These are phyloP conservation scores for Asterochloris sp. DNA, from an alignment of 139 green algal species.

Conservation along the genomic window DNA sequence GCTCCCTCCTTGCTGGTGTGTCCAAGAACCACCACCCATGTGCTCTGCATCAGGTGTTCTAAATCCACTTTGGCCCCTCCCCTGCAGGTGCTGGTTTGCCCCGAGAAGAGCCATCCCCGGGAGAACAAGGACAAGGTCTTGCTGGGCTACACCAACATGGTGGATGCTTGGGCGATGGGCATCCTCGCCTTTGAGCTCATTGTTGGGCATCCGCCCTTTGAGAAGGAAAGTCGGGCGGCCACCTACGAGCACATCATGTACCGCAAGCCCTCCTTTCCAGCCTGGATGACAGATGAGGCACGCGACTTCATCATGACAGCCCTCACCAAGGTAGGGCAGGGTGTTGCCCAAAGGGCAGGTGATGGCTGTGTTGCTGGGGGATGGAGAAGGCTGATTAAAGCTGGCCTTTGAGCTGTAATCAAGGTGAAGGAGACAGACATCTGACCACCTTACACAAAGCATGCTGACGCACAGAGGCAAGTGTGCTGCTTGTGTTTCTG, in stretches of 20 bases:
- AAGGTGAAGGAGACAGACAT: background rate
- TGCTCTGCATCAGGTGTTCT: no score
- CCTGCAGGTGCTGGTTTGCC: constrained; percentile 36
- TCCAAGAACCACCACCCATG: no score
- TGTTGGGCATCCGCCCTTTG: constrained; percentile 73
- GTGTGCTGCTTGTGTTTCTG: background rate
- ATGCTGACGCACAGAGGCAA: background rate
- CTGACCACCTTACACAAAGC: background rate
- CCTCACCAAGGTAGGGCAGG: constrained; percentile 53
- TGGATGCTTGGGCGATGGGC: constrained; percentile 78
- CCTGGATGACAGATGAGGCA: constrained; percentile 44
- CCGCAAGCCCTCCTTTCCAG: constrained; percentile 35
- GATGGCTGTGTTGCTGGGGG: background rate
- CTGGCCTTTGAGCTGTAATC: background rate
- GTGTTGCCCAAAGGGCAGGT: background rate
- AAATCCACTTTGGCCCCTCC: background rate
- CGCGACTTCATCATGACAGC: constrained; percentile 50
- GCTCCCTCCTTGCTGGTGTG: no score
- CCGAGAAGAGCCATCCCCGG: constrained; percentile 61
- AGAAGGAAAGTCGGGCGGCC: constrained; percentile 44
- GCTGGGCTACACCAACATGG: constrained; percentile 56
- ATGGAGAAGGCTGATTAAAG: background rate
- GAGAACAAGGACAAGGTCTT: constrained; percentile 76
- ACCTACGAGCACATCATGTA: constrained; percentile 73
- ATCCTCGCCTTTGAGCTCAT: constrained; percentile 82